Evolutionary conservation across 192 early-diverging fungal genomes (phyloP), one percentile per base, ranked within the genome.

Genomic region (Entomortierella chlamydospora): DNA sequence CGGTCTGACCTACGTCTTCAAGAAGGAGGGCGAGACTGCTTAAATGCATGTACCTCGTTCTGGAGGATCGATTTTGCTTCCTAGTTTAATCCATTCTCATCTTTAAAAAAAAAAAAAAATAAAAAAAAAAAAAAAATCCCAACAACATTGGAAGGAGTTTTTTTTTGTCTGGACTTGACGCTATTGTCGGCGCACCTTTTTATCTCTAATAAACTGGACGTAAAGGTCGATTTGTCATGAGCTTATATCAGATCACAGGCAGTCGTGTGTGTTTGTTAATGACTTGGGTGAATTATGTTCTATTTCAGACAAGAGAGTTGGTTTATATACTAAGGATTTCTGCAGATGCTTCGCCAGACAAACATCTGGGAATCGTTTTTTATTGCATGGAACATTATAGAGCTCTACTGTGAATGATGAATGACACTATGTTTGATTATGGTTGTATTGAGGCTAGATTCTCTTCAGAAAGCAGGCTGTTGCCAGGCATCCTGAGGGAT

Each of bases 1-100:
- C 87, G 92, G 94, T 73, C 86, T 97, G 73, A 99, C 97, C 81
- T 97, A 96, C 85, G 91, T 97, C 84, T 96, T 95, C 91, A 92
- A 93, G 89, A 91, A 96, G 85, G 92, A 83, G 49, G 82, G 78
- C 55, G 72, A 71, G 57, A 80, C 77, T 55, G 70, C 82, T 71
- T 83, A 74, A 83, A 63, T 63, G 52, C 43, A 54, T 18, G 22
- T 20, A 57, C 34, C 29, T 15, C 15, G 15, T 20, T 47, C 45
- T 20, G 45, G 20, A 20, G 45, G 20, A 20, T 47, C 15, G 20
- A 47, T 47, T 47, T 23, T 30, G 6, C 28, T n/a, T n/a, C n/a
- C n/a, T n/a, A 25, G 52, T 22, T 53, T 23, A 15, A 53, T 22
- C 17, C 31, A 11, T 23, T 22, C 28, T 61, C 20, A 49, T n/a